Conservation (phyloP, 495 filamentous ascomycete genomes). For the Penicillium fimorum region DNA sequence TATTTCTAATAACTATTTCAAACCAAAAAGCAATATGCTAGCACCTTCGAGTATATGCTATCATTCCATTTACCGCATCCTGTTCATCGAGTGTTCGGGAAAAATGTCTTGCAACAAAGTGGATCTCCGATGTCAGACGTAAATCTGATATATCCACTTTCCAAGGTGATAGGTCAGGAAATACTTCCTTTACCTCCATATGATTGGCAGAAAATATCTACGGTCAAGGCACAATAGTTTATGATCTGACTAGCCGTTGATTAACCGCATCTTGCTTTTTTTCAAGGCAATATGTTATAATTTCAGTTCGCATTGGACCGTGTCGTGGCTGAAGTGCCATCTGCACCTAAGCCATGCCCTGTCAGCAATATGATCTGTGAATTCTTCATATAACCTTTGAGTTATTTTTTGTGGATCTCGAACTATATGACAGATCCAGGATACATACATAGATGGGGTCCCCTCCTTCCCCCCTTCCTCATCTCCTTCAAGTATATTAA, state of each 20-base stretch:
- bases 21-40: neutral
- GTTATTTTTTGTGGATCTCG: neutral
- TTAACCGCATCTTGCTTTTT: conserved; percentile 8
- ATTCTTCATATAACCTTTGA: neutral
- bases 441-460: neutral
- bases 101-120: conserved; percentile 3
- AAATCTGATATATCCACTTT: conserved; percentile 12
- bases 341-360: neutral
- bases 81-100: neutral
- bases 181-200: neutral
- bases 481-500: conserved; percentile 16
- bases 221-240: conserved; percentile 6
- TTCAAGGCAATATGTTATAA: conserved; percentile 5
- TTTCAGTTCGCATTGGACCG: conserved; percentile 3
- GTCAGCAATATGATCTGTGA: conserved; percentile 13
- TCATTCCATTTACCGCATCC: neutral
- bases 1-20: neutral
- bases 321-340: conserved; percentile 1
- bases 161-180: conserved; percentile 14
- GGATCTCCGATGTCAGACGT: neutral
- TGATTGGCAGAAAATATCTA: conserved; percentile 1
- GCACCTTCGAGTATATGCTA: neutral
- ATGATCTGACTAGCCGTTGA: conserved; percentile 9
- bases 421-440: conserved; percentile 21
- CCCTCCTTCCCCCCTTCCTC: conserved; percentile 10